Conservation (phyloP, 768 basidiomycete species). For the Boletus sensibilis region DNA sequence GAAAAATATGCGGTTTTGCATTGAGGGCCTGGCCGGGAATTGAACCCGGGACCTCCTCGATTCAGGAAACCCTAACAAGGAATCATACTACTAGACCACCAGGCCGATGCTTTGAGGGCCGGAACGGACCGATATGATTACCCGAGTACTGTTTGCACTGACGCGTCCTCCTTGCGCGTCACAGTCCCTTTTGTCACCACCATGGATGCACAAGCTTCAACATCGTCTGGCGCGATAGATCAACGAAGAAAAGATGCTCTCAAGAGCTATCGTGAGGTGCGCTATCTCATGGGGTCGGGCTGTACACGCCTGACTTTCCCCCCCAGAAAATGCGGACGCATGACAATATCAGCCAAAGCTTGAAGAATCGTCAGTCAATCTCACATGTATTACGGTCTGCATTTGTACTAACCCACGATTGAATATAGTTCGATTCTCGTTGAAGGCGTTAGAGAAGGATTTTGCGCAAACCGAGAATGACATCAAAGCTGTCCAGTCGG, state of each 20-base stretch:
- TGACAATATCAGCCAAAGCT: constrained; percentile 77
- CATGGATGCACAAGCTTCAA: constrained; percentile 38
- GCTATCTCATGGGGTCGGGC: neutral
- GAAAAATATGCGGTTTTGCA: neutral
- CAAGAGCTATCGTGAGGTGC: constrained; percentile 74
- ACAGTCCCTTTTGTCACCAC: constrained; percentile 8
- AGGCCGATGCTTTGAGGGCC: constrained; percentile 27
- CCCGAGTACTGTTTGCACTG: constrained; percentile 4
- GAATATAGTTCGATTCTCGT: constrained; percentile 78
- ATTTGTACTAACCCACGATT: neutral
- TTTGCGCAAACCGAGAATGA: constrained; percentile 97
- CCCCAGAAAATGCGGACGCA: constrained; percentile 91
- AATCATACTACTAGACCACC: constrained; percentile 57
- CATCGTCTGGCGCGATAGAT: constrained; percentile 63
- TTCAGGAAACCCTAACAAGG: constrained; percentile 45
- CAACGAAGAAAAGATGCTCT: constrained; percentile 72
- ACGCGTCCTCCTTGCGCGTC: constrained; percentile 28
- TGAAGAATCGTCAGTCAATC: constrained; percentile 79
- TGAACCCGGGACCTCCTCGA: constrained; percentile 64
- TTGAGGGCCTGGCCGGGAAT: constrained; percentile 56
- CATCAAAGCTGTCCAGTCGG: constrained; percentile 97
- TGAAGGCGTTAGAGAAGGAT: constrained; percentile 85
- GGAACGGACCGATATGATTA: neutral
- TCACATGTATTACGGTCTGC: neutral
- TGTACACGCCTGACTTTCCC: constrained; percentile 2